Conservation (phyloP, 805 yeast genomes). For the Sugiyamaella smithiae region DNA sequence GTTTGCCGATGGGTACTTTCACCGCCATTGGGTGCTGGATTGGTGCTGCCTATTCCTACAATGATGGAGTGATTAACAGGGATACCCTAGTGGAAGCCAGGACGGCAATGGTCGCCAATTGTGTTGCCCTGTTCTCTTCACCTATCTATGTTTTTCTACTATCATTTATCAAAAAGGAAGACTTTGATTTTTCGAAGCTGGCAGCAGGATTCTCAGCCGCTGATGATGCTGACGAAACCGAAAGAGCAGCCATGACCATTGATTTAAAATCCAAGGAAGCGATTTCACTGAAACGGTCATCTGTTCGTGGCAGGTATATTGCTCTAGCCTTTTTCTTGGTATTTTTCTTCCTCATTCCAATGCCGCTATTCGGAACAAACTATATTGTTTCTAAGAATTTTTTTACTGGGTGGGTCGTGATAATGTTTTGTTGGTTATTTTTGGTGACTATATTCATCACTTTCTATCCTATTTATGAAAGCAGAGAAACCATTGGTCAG, state of each 20-base stretch:
- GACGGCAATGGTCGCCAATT: conserved; percentile 33
- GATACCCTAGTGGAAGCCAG: conserved; percentile 27
- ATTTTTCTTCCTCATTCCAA: conserved; percentile 76
- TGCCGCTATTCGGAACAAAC: conserved; percentile 84
- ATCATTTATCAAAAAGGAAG: conserved; percentile 32
- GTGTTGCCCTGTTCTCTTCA: conserved; percentile 30
- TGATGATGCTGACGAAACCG: conserved; percentile 38
- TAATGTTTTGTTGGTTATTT: conserved; percentile 79
- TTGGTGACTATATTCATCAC: conserved; percentile 49
- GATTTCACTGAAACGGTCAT: conserved; percentile 48
- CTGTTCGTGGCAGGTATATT: conserved; percentile 56
- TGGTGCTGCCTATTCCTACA: conserved; percentile 31
- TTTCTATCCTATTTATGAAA: conserved; percentile 70
- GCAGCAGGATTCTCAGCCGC: conserved; percentile 43
- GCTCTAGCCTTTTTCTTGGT: conserved; percentile 60
- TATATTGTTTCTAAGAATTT: conserved; percentile 72
- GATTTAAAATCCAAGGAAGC: conserved; percentile 45
- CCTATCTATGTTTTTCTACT: conserved; percentile 15
- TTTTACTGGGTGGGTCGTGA: conserved; percentile 86
- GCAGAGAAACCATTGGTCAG: conserved; percentile 45
- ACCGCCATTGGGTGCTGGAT: conserved; percentile 69
- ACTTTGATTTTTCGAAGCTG: conserved; percentile 51
- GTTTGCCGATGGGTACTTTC: conserved; percentile 72
- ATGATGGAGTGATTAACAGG: conserved; percentile 29
- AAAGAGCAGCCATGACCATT: conserved; percentile 24